phyloP scores from a whole-genome alignment of 305 asterid species.

The Solanum hybrid region DNA sequence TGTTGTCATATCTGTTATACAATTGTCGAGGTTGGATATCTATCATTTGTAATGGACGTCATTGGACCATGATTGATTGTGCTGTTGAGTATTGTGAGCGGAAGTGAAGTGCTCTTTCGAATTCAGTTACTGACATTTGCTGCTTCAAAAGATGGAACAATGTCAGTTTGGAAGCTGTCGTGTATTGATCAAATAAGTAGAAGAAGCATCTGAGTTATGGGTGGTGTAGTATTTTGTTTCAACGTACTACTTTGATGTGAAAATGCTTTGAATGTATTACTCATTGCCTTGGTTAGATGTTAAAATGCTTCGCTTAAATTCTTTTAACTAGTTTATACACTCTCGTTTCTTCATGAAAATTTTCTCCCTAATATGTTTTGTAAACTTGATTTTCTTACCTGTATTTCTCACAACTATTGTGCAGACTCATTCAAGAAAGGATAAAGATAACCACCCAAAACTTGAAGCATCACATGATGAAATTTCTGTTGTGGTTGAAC shows the following conservation, averaged over 20 bases:
- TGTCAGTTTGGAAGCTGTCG: neutral
- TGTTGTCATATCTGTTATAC: neutral
- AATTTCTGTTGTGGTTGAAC: conserved; percentile 48
- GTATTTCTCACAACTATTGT: conserved; percentile 17
- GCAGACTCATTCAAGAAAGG: conserved; percentile 84
- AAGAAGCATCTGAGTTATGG: neutral
- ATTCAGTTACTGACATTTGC: neutral
- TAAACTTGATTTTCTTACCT: conserved; percentile 5
- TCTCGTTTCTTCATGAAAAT: neutral
- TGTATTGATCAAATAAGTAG: neutral
- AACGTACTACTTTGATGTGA: neutral
- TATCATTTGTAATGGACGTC: neutral
- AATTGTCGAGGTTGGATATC: neutral
- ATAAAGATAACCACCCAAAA: conserved; percentile 27
- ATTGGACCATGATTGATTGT: neutral
- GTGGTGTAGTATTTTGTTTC: neutral
- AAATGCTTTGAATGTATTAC: neutral
- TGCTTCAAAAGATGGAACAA: neutral
- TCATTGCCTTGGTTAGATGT: neutral
- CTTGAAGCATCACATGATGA: conserved; percentile 32
- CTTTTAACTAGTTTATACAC: neutral
- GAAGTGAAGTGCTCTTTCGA: neutral
- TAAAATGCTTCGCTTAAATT: neutral
- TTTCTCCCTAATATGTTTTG: neutral
- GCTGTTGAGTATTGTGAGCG: neutral